Percentiles rank a stretch among this genome's conserved stretches.
Conservation (phyloP, 2,329 filamentous ascomycete species). For the Phialemoniopsis sp. region DNA sequence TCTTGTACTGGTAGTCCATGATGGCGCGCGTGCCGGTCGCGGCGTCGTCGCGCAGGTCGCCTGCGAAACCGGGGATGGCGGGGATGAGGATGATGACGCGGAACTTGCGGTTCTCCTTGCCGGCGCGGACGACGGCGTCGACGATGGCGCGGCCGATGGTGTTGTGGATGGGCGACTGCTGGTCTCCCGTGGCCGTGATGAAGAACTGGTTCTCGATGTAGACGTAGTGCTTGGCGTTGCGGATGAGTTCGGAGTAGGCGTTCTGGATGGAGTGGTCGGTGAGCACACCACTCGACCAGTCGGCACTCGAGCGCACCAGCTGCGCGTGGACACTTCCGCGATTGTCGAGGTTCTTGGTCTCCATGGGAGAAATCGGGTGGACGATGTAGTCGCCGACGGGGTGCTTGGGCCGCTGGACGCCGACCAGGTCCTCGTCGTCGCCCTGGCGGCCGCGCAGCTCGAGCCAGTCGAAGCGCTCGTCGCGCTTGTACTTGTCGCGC, state of each 20-base stretch:
- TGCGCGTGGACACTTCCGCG: constrained; percentile 78
- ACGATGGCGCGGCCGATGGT: constrained; percentile 85
- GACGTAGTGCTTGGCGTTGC: constrained; percentile 84
- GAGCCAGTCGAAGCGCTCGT: constrained; percentile 80
- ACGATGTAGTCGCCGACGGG: constrained; percentile 84
- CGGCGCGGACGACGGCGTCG: constrained; percentile 78
- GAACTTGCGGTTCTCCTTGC: constrained; percentile 82
- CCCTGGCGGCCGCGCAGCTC: constrained; percentile 71
- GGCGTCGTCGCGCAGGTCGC: constrained; percentile 78
- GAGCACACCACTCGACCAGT: constrained; percentile 91
- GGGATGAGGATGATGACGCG: constrained; percentile 87
- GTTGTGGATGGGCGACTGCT: constrained; percentile 84
- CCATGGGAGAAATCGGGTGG: constrained; percentile 71
- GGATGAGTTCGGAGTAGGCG: constrained; percentile 79
- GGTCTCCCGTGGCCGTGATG: constrained; percentile 87
- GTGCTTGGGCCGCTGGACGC: constrained; percentile 83
- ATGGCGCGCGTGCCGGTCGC: constrained; percentile 87
- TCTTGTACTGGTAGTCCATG: constrained; percentile 99
- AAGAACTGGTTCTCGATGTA: constrained; percentile 99
- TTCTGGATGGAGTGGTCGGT: constrained; percentile 84
- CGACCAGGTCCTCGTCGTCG: constrained; percentile 79
- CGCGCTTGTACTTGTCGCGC: constrained; percentile 95
- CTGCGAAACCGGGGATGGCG: constrained; percentile 88
- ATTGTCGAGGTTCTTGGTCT: constrained; percentile 57
- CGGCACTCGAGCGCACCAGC: constrained; percentile 81